Percentiles rank a stretch among this genome's conserved stretches.
These are phyloP conservation scores for Fusarium sp. DNA, from an alignment of 2,329 filamentous ascomycete species.

Conservation along the genomic window DNA sequence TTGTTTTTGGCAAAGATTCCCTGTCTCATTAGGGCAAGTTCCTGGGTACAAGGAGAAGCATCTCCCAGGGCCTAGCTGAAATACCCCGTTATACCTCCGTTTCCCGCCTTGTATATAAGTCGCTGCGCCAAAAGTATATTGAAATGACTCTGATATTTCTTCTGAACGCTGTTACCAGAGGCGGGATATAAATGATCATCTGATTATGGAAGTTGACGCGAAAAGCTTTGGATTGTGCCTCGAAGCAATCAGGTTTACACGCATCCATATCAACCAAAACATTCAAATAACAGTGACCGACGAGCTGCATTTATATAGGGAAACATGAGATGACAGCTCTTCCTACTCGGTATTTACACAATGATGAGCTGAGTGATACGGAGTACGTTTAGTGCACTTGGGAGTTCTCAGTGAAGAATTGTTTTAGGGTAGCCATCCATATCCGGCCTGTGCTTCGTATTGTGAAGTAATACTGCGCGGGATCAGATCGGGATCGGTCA, in stretches of 20 bases:
- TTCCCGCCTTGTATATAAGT: conserved; percentile 60
- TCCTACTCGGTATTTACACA: not conserved
- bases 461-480: conserved; percentile 55
- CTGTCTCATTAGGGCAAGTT: conserved; percentile 47
- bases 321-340: not conserved
- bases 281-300: not conserved
- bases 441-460: conserved; percentile 67
- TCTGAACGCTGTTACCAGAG: too few species aligned
- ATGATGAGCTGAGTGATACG: too few species aligned
- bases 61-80: not conserved
- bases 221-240: too few species aligned
- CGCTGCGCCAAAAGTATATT: conserved; percentile 68
- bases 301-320: not conserved
- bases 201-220: too few species aligned
- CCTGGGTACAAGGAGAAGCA: not conserved
- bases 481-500: conserved; percentile 71
- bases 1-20: conserved; percentile 34
- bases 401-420: conserved; percentile 55
- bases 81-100: conserved; percentile 59
- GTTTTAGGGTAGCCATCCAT: conserved; percentile 66
- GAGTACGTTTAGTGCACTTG: too few species aligned
- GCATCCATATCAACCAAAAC: too few species aligned
- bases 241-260: too few species aligned
- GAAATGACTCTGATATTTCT: conserved; percentile 40
- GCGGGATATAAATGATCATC: too few species aligned